These are phyloP conservation scores for Przewalskia tangutica DNA, from an alignment of 257 asterid species.

Conservation along the genomic window DNA sequence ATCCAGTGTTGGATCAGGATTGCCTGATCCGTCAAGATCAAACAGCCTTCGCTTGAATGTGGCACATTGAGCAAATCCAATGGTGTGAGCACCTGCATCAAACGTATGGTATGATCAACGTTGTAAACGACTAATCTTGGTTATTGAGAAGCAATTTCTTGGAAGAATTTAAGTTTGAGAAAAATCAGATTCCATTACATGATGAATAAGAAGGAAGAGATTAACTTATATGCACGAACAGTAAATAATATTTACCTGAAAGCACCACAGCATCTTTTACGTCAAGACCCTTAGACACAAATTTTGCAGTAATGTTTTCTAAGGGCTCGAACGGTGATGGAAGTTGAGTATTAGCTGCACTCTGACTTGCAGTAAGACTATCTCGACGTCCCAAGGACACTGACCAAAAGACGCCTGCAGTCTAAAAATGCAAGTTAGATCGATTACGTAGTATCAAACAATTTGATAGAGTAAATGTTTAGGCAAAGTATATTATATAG, in stretches of 20 bases:
- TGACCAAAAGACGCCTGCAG: constrained; percentile 57
- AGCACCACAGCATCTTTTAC: constrained; percentile 57
- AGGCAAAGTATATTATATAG: neutral
- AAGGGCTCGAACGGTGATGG: constrained; percentile 63
- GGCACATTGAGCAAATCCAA: constrained; percentile 70
- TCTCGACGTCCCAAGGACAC: constrained; percentile 68
- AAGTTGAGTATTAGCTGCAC: constrained; percentile 50
- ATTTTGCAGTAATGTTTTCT: constrained; percentile 49
- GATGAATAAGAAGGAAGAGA: neutral
- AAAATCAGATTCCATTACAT: no score
- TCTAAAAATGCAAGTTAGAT: constrained; percentile 12
- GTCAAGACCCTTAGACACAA: constrained; percentile 50
- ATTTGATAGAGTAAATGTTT: neutral
- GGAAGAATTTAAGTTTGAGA: no score
- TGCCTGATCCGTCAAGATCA: constrained; percentile 63
- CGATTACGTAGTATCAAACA: neutral
- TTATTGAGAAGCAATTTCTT: neutral
- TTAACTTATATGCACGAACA: no score
- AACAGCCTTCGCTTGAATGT: constrained; percentile 60
- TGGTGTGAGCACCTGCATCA: constrained; percentile 56
- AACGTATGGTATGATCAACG: neutral
- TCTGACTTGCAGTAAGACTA: constrained; percentile 45
- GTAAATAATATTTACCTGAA: constrained; percentile 31
- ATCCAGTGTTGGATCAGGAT: constrained; percentile 62
- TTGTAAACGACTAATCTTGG: neutral